These are phyloP conservation scores for Medicago arabica DNA, from an alignment of 306 rosid genomes.

Conservation along the genomic window DNA sequence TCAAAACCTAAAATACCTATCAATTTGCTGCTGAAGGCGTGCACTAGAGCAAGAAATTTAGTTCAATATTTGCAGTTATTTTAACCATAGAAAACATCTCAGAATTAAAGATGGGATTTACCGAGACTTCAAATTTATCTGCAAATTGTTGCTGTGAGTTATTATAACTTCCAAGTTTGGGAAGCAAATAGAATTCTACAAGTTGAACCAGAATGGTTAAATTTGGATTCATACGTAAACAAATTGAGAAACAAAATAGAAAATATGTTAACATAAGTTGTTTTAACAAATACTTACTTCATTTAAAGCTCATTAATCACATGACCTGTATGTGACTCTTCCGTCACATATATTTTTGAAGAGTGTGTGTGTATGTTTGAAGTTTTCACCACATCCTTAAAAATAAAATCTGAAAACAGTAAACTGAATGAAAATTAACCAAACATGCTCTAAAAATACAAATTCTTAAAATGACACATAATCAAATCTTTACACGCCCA, in stretches of 20 bases:
- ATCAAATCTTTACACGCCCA: slow-evolving; percentile 1
- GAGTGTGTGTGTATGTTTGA: background rate
- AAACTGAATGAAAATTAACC: background rate
- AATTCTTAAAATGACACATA: background rate
- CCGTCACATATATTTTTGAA: too few relatives aligned
- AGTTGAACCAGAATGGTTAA: background rate
- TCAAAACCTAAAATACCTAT: slow-evolving; percentile 7
- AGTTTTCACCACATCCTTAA: background rate
- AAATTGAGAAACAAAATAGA: background rate
- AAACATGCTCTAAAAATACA: background rate
- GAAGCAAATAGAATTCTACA: background rate
- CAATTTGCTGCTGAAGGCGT: background rate
- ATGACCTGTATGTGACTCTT: background rate
- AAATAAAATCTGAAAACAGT: background rate
- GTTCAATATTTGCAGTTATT: background rate
- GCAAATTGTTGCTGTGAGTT: background rate
- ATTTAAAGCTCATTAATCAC: background rate
- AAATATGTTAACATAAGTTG: background rate
- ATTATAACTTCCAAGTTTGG: background rate
- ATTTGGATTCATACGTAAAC: too few relatives aligned
- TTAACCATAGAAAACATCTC: background rate
- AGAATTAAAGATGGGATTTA: background rate
- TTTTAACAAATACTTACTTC: background rate
- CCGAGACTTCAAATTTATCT: background rate
- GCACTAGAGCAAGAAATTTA: background rate